Evolutionary conservation across 1,284 basidiomycete genomes (phyloP).

Genomic region (Apiotrichum mycotoxinovorans): DNA sequence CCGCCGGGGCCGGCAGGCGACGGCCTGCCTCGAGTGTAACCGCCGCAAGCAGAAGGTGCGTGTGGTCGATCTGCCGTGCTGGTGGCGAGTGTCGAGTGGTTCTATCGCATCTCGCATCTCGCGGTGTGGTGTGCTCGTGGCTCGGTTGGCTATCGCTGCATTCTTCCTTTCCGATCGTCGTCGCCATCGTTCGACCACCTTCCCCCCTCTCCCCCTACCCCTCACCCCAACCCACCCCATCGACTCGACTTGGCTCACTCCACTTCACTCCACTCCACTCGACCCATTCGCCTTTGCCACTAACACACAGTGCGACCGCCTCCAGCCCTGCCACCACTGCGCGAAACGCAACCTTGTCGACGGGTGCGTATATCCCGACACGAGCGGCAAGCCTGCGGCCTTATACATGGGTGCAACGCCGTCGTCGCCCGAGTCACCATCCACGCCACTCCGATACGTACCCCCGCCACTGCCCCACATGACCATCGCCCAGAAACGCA

Average conservation of each 20-base stretch:
- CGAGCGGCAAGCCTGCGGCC: background rate
- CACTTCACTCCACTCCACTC: background rate
- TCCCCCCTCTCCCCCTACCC: too few relatives aligned
- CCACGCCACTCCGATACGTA: too few relatives aligned
- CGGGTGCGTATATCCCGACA: conserved; percentile 19
- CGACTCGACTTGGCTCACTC: background rate
- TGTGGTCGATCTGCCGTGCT: background rate
- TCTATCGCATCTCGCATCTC: background rate
- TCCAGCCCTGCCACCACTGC: conserved; percentile 26
- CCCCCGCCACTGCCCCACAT: background rate
- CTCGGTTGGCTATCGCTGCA: too few relatives aligned
- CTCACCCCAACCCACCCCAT: too few relatives aligned
- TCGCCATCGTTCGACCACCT: too few relatives aligned
- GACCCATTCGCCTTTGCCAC: background rate
- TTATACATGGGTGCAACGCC: background rate
- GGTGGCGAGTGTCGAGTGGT: background rate
- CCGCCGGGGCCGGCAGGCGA: conserved; percentile 24
- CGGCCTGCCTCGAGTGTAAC: conserved; percentile 30
- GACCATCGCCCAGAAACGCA: background rate
- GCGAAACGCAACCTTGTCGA: conserved; percentile 22
- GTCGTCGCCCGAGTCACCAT: background rate
- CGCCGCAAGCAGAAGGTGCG: conserved; percentile 27
- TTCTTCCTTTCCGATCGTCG: too few relatives aligned
- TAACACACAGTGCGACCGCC: conserved; percentile 25
- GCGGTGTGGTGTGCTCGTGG: too few relatives aligned